Evolutionary conservation across 2,329 filamentous ascomycete genomes (phyloP).

Genomic region (Pestalotiopsis sp.): DNA sequence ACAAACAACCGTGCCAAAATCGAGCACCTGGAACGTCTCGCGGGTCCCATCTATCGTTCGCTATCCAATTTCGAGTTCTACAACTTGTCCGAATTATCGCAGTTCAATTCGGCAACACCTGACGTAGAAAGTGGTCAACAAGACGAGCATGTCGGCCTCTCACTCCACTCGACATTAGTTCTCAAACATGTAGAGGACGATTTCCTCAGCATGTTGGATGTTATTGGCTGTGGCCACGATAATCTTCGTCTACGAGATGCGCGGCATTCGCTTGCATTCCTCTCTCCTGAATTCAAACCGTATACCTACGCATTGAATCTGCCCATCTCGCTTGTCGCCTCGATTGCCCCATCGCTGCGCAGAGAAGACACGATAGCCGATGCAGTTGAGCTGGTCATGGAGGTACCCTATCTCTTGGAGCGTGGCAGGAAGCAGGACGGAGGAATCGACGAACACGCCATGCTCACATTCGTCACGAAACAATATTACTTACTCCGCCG

Average conservation of each 20-base stretch:
- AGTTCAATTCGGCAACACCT: background rate
- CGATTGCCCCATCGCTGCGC: background rate
- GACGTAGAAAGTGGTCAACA: background rate
- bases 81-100: background rate
- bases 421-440: background rate
- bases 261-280: background rate
- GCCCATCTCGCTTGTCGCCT: background rate
- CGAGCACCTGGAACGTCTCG: background rate
- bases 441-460: background rate
- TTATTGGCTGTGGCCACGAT: background rate
- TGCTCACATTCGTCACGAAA: background rate
- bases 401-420: background rate
- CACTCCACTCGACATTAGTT: background rate
- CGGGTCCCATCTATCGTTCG: background rate
- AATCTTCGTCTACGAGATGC: background rate
- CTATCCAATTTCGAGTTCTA: slow-evolving; percentile 6
- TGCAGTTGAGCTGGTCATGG: slow-evolving; percentile 3
- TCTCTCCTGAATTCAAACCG: background rate
- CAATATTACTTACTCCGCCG: background rate
- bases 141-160: too few relatives aligned
- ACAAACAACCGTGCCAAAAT: background rate
- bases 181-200: background rate
- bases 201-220: background rate
- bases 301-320: background rate
- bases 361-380: background rate